phyloP scores from a whole-genome alignment of 768 basidiomycete species.

The Rhizopogon roseolus region DNA sequence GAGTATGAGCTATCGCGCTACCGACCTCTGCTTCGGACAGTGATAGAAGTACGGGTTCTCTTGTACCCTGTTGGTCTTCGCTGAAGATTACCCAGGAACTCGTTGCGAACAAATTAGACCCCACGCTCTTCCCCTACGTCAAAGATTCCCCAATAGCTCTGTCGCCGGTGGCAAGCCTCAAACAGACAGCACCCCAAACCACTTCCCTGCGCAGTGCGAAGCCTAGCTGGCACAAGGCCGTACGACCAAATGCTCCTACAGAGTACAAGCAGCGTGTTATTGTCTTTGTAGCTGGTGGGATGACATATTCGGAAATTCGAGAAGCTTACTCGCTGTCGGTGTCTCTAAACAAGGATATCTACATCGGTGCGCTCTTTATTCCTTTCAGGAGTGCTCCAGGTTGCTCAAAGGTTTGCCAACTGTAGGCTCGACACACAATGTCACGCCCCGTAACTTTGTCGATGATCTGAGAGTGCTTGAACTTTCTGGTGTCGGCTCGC shows the following conservation, averaged over 20 bases:
- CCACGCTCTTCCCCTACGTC: slow-evolving; percentile 82
- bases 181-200: slow-evolving; percentile 49
- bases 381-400: slow-evolving; percentile 57
- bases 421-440: slow-evolving; percentile 83
- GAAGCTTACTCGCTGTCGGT: slow-evolving; percentile 78
- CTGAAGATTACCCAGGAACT: slow-evolving; percentile 59
- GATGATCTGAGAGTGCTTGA: slow-evolving; percentile 87
- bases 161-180: slow-evolving; percentile 40
- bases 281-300: slow-evolving; percentile 90
- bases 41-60: slow-evolving; percentile 67
- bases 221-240: slow-evolving; percentile 84
- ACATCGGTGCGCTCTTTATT: slow-evolving; percentile 60
- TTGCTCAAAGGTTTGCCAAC: background rate
- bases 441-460: slow-evolving; percentile 80
- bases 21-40: slow-evolving; percentile 74
- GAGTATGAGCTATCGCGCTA: slow-evolving; percentile 96
- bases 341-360: slow-evolving; percentile 79
- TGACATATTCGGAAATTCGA: slow-evolving; percentile 94
- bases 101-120: slow-evolving; percentile 69
- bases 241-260: slow-evolving; percentile 44
- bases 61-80: background rate
- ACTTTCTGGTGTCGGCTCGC: slow-evolving; percentile 80
- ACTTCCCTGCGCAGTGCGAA: slow-evolving; percentile 86
- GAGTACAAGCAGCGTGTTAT: slow-evolving; percentile 72
- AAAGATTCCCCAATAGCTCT: slow-evolving; percentile 66